Evolutionary conservation across 2,329 filamentous ascomycete genomes (phyloP).

Genomic region (Remersonia thermophila): DNA sequence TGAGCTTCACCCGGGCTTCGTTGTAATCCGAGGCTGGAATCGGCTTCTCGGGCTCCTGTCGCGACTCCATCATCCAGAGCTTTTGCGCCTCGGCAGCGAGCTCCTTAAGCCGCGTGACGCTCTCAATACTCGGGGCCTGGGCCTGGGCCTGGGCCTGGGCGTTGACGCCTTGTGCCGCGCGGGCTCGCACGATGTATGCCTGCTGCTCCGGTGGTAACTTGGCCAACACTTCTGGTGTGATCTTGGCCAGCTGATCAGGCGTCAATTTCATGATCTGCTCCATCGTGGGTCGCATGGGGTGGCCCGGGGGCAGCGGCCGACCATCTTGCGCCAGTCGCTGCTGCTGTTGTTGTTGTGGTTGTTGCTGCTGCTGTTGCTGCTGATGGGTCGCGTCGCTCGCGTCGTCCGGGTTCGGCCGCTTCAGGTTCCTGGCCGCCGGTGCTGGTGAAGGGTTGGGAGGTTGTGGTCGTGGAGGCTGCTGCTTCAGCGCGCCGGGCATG

Average conservation of each 20-base stretch:
- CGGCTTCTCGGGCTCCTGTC: constrained; percentile 32
- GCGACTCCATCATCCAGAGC: constrained; percentile 22
- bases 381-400: constrained; percentile 19
- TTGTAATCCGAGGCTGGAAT: constrained; percentile 34
- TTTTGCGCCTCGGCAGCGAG: constrained; percentile 24
- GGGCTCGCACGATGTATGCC: constrained; percentile 16
- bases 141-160: too few relatives aligned
- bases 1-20: constrained; percentile 33
- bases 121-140: constrained; percentile 23
- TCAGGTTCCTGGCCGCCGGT: constrained; percentile 33
- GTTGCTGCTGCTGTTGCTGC: constrained; percentile 11
- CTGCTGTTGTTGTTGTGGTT: constrained; percentile 1
- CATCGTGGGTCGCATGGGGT: constrained; percentile 10
- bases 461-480: constrained; percentile 19
- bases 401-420: constrained; percentile 39
- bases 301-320: too few relatives aligned
- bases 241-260: constrained; percentile 30
- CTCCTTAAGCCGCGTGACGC: constrained; percentile 19
- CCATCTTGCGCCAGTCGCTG: too few relatives aligned
- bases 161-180: too few relatives aligned
- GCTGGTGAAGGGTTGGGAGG: constrained; percentile 28
- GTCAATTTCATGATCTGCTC: constrained; percentile 30
- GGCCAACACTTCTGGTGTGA: constrained; percentile 28
- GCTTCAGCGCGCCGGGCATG: too few relatives aligned
- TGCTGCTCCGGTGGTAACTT: constrained; percentile 33